A percentile compares a stretch with the other conserved stretches of the same genome.
Evolutionary conservation across 768 basidiomycete species (phyloP).

Genomic region (Lentinula raphanica): DNA sequence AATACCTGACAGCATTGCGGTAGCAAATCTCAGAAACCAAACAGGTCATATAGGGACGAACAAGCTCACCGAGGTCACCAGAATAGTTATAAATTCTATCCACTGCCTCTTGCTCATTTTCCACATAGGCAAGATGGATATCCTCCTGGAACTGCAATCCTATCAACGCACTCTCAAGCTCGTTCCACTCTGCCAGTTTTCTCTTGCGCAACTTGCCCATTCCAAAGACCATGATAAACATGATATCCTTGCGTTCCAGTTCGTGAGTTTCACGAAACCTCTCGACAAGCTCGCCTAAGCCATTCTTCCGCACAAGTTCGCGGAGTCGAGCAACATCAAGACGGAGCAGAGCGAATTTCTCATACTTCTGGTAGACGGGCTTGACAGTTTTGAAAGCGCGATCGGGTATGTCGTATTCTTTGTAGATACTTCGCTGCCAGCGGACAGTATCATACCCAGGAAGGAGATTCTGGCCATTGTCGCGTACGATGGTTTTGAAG

Average conservation of each 20-base stretch:
- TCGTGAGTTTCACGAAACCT: background rate
- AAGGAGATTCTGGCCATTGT: background rate
- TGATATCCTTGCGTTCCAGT: background rate
- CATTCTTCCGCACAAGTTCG: background rate
- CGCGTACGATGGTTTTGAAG: background rate
- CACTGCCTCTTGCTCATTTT: slow-evolving; percentile 1
- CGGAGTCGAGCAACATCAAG: background rate
- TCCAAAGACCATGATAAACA: background rate
- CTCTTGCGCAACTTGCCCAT: background rate
- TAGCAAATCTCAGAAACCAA: too few relatives aligned
- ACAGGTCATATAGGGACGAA: background rate
- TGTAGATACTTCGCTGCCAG: background rate
- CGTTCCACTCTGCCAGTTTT: background rate
- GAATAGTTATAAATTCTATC: slow-evolving; percentile 1
- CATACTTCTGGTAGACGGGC: background rate
- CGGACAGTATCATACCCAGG: background rate
- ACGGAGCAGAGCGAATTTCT: background rate
- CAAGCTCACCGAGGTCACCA: background rate
- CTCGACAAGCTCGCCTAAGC: background rate
- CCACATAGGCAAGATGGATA: background rate
- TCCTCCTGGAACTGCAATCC: background rate
- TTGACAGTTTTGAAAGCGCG: background rate
- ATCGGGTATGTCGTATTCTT: background rate
- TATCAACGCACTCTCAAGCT: background rate
- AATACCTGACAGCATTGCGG: background rate